Conservation (phyloP, 2,329 filamentous ascomycete genomes). For the Calycina marina region DNA sequence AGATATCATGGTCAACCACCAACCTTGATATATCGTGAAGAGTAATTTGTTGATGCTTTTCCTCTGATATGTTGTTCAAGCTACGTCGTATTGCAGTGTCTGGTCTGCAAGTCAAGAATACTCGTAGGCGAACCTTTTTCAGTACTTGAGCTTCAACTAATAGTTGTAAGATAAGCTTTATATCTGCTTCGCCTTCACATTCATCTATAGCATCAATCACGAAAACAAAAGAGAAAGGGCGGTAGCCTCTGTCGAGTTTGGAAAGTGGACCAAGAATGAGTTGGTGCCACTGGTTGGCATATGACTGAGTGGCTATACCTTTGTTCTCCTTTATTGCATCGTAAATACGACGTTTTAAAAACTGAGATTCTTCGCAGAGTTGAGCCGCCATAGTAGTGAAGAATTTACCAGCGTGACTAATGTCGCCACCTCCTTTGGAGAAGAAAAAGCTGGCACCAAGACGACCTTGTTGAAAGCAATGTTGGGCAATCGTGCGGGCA, state of each 20-base stretch:
- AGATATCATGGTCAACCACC: conserved; percentile 15
- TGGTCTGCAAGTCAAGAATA: conserved; percentile 19
- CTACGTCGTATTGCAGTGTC: conserved; percentile 12
- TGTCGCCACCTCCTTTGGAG: conserved; percentile 18
- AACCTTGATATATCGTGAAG: conserved; percentile 9
- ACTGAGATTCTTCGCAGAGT: conserved; percentile 4
- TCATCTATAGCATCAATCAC: conserved; percentile 15
- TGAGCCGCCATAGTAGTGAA: conserved; percentile 7
- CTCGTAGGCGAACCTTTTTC: conserved; percentile 6
- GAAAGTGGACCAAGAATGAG: conserved; percentile 28
- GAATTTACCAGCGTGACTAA: conserved; percentile 7
- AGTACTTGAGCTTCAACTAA: conserved; percentile 1
- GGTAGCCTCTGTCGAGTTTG: conserved; percentile 6
- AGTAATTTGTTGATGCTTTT: conserved; percentile 10
- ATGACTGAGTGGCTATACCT: conserved; percentile 4
- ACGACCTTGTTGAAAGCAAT: conserved; percentile 11
- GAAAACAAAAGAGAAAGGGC: conserved; percentile 7
- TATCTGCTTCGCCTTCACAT: conserved; percentile 13
- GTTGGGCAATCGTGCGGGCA: conserved; percentile 2
- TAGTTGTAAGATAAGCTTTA: conserved; percentile 1
- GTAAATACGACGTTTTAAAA: conserved; percentile 3
- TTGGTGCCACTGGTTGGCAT: conserved; percentile 30
- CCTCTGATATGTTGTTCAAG: conserved; percentile 8
- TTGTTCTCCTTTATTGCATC: conserved; percentile 5
- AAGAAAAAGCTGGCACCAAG: conserved; percentile 11